Base-by-base conservation (phyloP, 2,329 filamentous ascomycete species). In the Talaromyces sp. region DNA sequence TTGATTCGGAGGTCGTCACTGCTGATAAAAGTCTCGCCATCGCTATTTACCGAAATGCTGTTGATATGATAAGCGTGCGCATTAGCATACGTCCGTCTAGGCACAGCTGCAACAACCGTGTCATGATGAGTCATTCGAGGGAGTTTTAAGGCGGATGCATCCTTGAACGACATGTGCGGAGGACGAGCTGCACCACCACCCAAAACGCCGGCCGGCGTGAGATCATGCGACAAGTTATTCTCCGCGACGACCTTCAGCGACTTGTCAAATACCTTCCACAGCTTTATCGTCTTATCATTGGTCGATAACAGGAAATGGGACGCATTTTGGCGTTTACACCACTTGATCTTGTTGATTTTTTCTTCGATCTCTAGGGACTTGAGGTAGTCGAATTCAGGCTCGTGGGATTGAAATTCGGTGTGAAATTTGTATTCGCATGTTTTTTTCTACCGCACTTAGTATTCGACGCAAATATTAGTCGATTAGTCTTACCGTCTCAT, bases 301-400 rank as follows among this genome's bases (percentile, higher is more conserved):
- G 95, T 99, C 50, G 95, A 98, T 65, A 99, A 87, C 61, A 99
- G 88, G 80, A 97, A 99, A 82, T 99, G 95, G 64, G 95, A 98
- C 68, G 94, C 91, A 84, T 99, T 99, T 81, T 98, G 94, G 81
- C 95, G 90, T 76, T 91, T 89, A 80, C 95, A 99, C 95, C 95
- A 99, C 81, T 98, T 99, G 83, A 99, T 99, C 85, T 99, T 99
- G 86, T 99, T 99, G 86, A 99, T 99, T 84, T 99, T 99, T 82
- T 99, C 95, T 85, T 99, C 95, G 76, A 99, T 99, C 81, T 99
- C 95, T 72, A 99, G 86, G 39, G 95, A 99, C 82, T 99, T 99
- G 70, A 99, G 87, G 79, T 99, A 99, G 80, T 99, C 95, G 80
- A 99, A 99, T 81, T 99, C 95, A 69, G 95, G 95, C 78, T 99